Base-by-base conservation (phyloP, 768 basidiomycete species). In the Floccularia luteovirens region DNA sequence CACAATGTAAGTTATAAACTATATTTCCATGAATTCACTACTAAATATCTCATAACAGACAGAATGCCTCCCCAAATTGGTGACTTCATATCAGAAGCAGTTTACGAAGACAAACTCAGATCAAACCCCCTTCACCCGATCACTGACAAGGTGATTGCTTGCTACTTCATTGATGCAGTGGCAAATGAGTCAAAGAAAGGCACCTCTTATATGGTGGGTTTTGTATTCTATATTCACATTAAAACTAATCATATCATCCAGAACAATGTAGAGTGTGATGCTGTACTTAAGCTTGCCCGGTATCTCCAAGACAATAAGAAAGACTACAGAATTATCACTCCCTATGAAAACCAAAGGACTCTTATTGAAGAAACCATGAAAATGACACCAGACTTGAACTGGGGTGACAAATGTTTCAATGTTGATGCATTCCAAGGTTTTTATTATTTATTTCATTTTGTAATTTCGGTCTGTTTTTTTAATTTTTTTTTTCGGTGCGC, bases 61-160 rank as follows among this genome's bases (percentile, higher is more conserved):
- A 77, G 89, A 1, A 88, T 91, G 85, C 88, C 88, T 38, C 75
- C 79, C 37, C 75, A 85, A 46, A 80, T 89, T 64, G 85, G 87
- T 17, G 49, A 65, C 3, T 77, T 88, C 31, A 82, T 91, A 28
- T 89, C 85, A 14, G 51, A 70, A 40, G 64, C 65, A 41, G 66
- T 90, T 3, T 90, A 91, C 63, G 60, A 79, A 17, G 50, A 60
- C 11, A 51, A 76, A 48, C 77, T 90, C 10, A 58, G 69, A 5
- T 87, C 87, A 1, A 48, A 58, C 41, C 58, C 66, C 3, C 12
- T 45, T 1, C 83, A 86, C 49, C 61, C 67, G 24, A 54, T 84
- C 13, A 63, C 62, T n/a, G 50, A 61, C 36, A 30, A 60, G 0
- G 52, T 56, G 6, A 46, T 58, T 31, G 74, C 80, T n/a, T 84